A percentile compares a stretch with the other conserved stretches of the same genome.
Conservation (phyloP, 495 filamentous ascomycete species). For the Copromyces sp. region DNA sequence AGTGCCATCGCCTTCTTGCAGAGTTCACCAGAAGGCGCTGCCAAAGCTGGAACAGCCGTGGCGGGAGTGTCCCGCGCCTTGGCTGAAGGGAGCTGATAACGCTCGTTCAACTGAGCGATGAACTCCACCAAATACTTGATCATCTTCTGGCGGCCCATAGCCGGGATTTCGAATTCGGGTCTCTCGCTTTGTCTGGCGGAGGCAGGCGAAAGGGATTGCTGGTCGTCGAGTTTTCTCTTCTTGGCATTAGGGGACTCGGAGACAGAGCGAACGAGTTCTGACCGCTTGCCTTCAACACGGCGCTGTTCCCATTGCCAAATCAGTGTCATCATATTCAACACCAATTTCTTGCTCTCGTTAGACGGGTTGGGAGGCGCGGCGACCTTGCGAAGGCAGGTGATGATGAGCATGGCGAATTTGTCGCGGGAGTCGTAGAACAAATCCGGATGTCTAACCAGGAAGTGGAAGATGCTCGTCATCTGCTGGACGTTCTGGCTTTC, state of each 20-base stretch:
- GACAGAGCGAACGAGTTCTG: constrained; percentile 31
- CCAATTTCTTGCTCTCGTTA: constrained; percentile 86
- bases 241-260: constrained; percentile 61
- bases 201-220: constrained; percentile 35
- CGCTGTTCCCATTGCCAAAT: constrained; percentile 91
- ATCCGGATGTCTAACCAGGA: constrained; percentile 83
- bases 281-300: constrained; percentile 48
- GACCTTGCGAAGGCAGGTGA: constrained; percentile 80
- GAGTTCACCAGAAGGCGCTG: constrained; percentile 55
- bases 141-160: constrained; percentile 58
- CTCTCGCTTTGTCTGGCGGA: constrained; percentile 43
- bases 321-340: constrained; percentile 76
- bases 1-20: constrained; percentile 74
- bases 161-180: constrained; percentile 58
- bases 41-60: constrained; percentile 38
- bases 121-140: constrained; percentile 91
- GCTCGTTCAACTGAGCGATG: constrained; percentile 78
- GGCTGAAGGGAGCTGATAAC: constrained; percentile 62
- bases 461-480: constrained; percentile 94
- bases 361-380: constrained; percentile 75
- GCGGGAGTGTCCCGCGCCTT: constrained; percentile 47
- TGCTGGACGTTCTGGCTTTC: constrained; percentile 96
- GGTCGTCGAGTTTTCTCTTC: constrained; percentile 66
- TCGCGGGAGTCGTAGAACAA: constrained; percentile 93
- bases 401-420: constrained; percentile 78